phyloP scores from a whole-genome alignment of 1,284 basidiomycete species.

The Tausonia pullulans region DNA sequence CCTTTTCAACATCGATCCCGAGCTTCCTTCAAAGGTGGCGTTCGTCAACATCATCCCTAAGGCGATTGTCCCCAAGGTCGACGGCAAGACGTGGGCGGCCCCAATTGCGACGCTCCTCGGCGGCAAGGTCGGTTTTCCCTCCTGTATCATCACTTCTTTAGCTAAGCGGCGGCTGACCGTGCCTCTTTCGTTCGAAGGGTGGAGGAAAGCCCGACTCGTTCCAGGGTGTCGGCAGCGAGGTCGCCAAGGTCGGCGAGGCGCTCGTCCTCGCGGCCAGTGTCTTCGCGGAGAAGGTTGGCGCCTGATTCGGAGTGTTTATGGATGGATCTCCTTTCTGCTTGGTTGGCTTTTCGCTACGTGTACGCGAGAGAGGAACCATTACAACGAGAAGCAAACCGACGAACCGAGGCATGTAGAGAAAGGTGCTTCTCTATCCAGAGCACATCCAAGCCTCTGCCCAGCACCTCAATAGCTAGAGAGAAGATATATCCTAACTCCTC shows the following conservation, averaged over 20 bases:
- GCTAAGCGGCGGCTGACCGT: neutral
- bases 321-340: too few species aligned
- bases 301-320: too few species aligned
- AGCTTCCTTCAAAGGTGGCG: slow-evolving; percentile 57
- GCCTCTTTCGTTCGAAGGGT: slow-evolving; percentile 43
- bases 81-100: slow-evolving; percentile 74
- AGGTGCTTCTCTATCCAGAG: too few species aligned
- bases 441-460: too few species aligned
- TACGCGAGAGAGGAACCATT: too few species aligned
- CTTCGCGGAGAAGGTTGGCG: too few species aligned
- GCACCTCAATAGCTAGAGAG: too few species aligned
- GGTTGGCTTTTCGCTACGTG: too few species aligned
- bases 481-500: too few species aligned
- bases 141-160: neutral
- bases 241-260: slow-evolving; percentile 57
- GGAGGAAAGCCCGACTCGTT: slow-evolving; percentile 84
- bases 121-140: slow-evolving; percentile 54
- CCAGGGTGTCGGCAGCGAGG: slow-evolving; percentile 68
- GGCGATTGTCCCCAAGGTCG: slow-evolving; percentile 48
- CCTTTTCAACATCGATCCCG: slow-evolving; percentile 66
- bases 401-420: too few species aligned
- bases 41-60: slow-evolving; percentile 83
- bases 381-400: too few species aligned
- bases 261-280: slow-evolving; percentile 39
- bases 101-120: slow-evolving; percentile 65